Base-by-base conservation (phyloP, 192 early-diverging fungal species). In the Coemansia sp. region DNA sequence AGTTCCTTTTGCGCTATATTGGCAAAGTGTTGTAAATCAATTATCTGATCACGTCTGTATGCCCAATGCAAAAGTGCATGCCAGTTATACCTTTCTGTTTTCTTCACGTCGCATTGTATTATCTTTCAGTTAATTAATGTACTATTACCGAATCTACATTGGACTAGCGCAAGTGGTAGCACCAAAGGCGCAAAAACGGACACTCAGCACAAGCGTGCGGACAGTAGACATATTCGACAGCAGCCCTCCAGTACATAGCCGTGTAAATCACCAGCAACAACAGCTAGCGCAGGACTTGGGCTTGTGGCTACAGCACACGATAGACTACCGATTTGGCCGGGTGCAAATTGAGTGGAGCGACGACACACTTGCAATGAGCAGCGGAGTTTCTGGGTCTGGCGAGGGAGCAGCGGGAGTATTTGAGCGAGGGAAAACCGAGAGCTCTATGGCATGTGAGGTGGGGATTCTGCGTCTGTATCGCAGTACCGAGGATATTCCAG, bases 311-410 rank as follows among this genome's bases (percentile, higher is more conserved):
- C 62, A 46, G 11, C 12, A 14, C 50, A 15, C 50, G 41, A 14
- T 48, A 25, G 75, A 77, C 55, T 72, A 77, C 23, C 75, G 75
- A 12, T 58, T 77, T 31, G 75, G 75, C 0, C 66, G 70, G 1
- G 32, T 77, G 38, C 75, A 77, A 41, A 60, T 77, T 25, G 75
- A 77, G 75, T 77, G 75, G 75, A 68, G 66, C 48, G 27, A 61
- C 44, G 50, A 53, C 50, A 53, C 29, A 27, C 23, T 27, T 25
- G 9, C 50, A 53, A 53, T 53, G 50, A 42, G 8, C 42, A 19
- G 45, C 25, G 10, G 57, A 41, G 42, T 8, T 41, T 32, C 55
- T n/a, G 32, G 50, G 50, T 29, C 36, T 44, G 68, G 41, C 50
- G 19, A 8, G 1, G n/a, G 14, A 51, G 59, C 53, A n/a, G 68